phyloP scores from a whole-genome alignment of 495 filamentous ascomycete genomes.

The Aspergillus funiculosus region DNA sequence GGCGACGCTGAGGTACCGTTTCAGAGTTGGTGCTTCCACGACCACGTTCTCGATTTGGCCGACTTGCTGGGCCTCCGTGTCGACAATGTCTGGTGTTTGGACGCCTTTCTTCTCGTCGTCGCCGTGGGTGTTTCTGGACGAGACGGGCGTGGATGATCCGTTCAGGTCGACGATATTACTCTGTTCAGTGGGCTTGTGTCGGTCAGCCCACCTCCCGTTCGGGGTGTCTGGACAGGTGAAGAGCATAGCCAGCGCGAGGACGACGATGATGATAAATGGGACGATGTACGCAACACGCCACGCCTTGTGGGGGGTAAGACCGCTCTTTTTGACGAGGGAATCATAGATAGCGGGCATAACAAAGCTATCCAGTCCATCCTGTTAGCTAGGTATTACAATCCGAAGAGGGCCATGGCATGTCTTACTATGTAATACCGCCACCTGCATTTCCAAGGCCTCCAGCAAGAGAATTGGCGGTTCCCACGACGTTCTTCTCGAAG shows the following conservation, averaged over 20 bases:
- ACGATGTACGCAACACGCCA: constrained; percentile 85
- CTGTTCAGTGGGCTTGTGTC: constrained; percentile 41
- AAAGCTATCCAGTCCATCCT: constrained; percentile 50
- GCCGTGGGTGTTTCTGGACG: constrained; percentile 34
- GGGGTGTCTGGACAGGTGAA: constrained; percentile 76
- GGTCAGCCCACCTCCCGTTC: constrained; percentile 74
- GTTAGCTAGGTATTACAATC: not conserved
- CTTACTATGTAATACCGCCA: constrained; percentile 69
- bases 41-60: constrained; percentile 54
- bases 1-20: constrained; percentile 51
- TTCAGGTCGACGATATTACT: constrained; percentile 48
- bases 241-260: constrained; percentile 61
- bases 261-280: constrained; percentile 72
- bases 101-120: constrained; percentile 38
- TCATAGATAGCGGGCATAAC: constrained; percentile 92
- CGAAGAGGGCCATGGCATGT: not conserved
- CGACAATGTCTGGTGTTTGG: constrained; percentile 27
- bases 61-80: constrained; percentile 45
- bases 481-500: constrained; percentile 93
- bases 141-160: constrained; percentile 23
- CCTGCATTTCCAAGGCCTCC: constrained; percentile 87
- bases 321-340: constrained; percentile 55
- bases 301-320: constrained; percentile 58
- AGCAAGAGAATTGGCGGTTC: constrained; percentile 81
- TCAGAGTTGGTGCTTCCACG: constrained; percentile 58